phyloP scores from a whole-genome alignment of 2,329 filamentous ascomycete species.

The Colletotrichum somersetense region DNA sequence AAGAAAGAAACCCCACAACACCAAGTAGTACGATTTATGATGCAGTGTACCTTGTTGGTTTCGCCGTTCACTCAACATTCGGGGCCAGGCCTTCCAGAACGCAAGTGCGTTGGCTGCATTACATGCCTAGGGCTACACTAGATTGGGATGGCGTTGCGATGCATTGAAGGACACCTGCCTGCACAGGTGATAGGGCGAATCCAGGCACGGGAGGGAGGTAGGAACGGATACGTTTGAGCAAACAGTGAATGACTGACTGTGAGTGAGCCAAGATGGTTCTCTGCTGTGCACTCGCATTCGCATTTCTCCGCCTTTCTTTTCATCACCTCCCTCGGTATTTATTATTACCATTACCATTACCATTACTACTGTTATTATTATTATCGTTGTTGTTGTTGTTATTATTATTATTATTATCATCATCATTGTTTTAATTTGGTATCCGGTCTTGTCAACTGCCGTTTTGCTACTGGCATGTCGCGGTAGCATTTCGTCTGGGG shows the following conservation, averaged over 20 bases:
- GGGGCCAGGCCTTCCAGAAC: neutral
- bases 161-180: neutral
- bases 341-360: too few species aligned
- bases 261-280: neutral
- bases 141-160: neutral
- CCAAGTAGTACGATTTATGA: neutral
- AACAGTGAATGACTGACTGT: neutral
- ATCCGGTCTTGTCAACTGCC: neutral
- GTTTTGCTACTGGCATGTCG: neutral
- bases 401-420: too few species aligned
- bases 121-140: neutral
- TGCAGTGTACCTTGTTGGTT: conserved; percentile 2
- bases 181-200: neutral
- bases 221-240: neutral
- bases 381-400: too few species aligned
- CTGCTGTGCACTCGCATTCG: neutral
- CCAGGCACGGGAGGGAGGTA: neutral
- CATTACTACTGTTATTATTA: too few species aligned
- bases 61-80: neutral
- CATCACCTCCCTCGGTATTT: neutral
- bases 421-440: too few species aligned
- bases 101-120: conserved; percentile 3
- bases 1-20: too few species aligned
- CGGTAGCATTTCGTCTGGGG: neutral
- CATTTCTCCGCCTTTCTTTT: neutral